Base-by-base conservation (phyloP, 768 basidiomycete genomes). In the Naganishia randhawae region DNA sequence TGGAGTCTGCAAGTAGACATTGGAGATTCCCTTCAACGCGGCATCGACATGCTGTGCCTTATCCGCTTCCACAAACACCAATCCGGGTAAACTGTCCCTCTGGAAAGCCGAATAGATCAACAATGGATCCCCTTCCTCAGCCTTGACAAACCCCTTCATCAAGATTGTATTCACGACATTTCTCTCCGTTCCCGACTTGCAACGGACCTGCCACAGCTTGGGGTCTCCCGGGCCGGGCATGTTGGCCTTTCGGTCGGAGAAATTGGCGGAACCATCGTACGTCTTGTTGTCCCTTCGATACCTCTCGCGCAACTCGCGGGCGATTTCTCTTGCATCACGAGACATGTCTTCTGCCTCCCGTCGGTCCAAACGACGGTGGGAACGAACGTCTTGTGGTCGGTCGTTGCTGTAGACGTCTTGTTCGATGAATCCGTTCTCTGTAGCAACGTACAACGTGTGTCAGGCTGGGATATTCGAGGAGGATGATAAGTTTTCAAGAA, bases 171-270 rank as follows among this genome's bases (percentile, higher is more conserved):
- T 90, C 50, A 95, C 88, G 68, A 98, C 87, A 61, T 95, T 92
- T 39, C 91, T 86, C 81, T 98, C 96, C 67, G 91, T 87, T 25
- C 95, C 95, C 52, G 87, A 92, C 86, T 92, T 92, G 72, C 94
- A 92, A 73, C 90, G 85, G 66, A 98, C 86, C 82, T 93, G 92
- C 93, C 94, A 99, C 68, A 99, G 82, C 77, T 87, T 93, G 13
- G 95, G 90, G 78, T 99, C 96, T 64, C 95, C 89, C 0, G 96
- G 92, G 3, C 90, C 91, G 22, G 96, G 96, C 93, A 99, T 97
- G 22, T 70, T 70, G n/a, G 69, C 69, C 31, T 70, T 70, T 32
- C 54, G 63, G 13, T 96, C 94, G 29, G 96, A 87, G 71, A 91
- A 89, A 72, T 91, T 95, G 86, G 91, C 88, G 78, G 95, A 92